Percentiles rank a stretch among this genome's conserved stretches.
phyloP scores from a whole-genome alignment of 2,329 filamentous ascomycete genomes.

The Escovopsis weberi region DNA sequence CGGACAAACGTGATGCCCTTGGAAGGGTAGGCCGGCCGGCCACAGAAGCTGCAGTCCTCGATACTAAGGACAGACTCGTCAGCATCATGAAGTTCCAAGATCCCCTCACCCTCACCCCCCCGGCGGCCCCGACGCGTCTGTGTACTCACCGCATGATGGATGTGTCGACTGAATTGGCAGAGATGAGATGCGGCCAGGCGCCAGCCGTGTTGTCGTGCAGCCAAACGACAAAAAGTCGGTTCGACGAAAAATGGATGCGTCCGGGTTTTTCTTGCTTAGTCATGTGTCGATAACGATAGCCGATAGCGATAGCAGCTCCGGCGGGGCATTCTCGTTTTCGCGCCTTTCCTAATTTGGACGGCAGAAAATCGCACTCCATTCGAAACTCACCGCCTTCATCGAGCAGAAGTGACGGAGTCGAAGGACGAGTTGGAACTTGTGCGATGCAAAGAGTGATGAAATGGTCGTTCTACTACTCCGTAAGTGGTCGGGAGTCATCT shows the following conservation, averaged over 20 bases:
- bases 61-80: conserved; percentile 16
- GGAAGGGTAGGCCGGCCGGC: conserved; percentile 36
- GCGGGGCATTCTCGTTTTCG: not conserved
- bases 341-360: not conserved
- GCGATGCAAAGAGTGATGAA: too few relatives aligned
- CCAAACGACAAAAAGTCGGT: not conserved
- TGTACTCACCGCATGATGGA: conserved; percentile 4
- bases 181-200: not conserved
- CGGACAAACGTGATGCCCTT: conserved; percentile 41
- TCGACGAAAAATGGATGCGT: not conserved
- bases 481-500: too few relatives aligned
- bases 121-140: not conserved
- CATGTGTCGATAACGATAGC: conserved; percentile 4
- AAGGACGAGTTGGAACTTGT: too few relatives aligned
- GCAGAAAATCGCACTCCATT: not conserved
- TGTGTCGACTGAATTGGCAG: conserved; percentile 3
- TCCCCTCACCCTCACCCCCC: too few relatives aligned
- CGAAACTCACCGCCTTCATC: too few relatives aligned
- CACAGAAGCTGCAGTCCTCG: conserved; percentile 32
- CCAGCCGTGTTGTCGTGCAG: conserved; percentile 2
- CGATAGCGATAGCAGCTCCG: too few relatives aligned
- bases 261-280: conserved; percentile 6
- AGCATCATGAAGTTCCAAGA: not conserved
- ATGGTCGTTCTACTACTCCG: too few relatives aligned
- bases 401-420: too few relatives aligned